Base-by-base conservation (phyloP, 2,329 filamentous ascomycete genomes). In the Verruconis gallopava region DNA sequence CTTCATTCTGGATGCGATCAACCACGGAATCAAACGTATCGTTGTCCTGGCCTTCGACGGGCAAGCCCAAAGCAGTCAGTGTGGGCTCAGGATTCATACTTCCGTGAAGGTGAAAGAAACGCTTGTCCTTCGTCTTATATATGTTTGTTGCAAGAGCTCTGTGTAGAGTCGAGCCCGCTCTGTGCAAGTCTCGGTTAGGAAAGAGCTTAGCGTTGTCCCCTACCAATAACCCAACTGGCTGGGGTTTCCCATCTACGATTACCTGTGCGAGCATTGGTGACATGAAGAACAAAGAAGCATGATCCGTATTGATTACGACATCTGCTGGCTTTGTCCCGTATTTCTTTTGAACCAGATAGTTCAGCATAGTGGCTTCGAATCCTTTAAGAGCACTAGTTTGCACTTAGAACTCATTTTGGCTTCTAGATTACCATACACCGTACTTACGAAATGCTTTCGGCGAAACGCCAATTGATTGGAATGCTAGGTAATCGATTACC, bases 381-480 rank as follows among this genome's bases (percentile, higher is more conserved):
- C 56, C 68, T 49, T 71, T 72, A 20, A 72, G 47, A 1, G 67
- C 56, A 9, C 25, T 30, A n/a, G 9, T n/a, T 9, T n/a, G 25
- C 25, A n/a, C n/a, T n/a, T 9, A n/a, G 6, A 9, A n/a, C 25
- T 30, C 6, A 9, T 9, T 30, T 30, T 9, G 9, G n/a, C 6
- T 30, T 30, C 9, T n/a, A n/a, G 25, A 9, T n/a, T 30, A 9
- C n/a, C 9, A 30, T n/a, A n/a, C n/a, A n/a, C n/a, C n/a, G n/a
- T n/a, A n/a, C 25, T 9, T 30, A 30, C 0, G 68, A 61, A 1
- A 71, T 64, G 37, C 67, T 71, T 50, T 74, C 71, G 2, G 71
- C 69, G 39, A 73, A 71, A 2, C 70, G 60, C 71, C 72, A 75
- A 40, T 71, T 72, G 51, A 75, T 68, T 0, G 70, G 68, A 6